These are phyloP conservation scores for Fusarium goolgardi DNA, from an alignment of 2,329 filamentous ascomycete species.

Conservation along the genomic window DNA sequence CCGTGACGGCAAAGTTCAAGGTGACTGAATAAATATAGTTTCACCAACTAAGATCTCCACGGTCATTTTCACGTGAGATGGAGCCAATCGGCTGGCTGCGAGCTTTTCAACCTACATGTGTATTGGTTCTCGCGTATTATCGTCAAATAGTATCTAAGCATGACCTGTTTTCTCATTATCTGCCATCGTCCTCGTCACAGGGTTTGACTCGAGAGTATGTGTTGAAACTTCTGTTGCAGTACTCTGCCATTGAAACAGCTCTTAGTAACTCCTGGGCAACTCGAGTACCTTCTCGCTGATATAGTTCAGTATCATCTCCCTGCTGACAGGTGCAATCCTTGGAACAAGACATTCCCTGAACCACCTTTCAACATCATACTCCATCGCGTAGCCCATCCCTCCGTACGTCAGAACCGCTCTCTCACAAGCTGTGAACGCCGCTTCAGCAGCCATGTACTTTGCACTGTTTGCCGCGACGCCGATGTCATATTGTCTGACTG, in stretches of 20 bases:
- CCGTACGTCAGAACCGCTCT: slow-evolving; percentile 69
- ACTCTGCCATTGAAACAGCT: too few relatives aligned
- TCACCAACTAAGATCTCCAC: not conserved
- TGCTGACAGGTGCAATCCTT: slow-evolving; percentile 71
- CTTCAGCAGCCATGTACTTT: slow-evolving; percentile 76
- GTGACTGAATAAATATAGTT: not conserved
- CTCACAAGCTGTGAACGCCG: slow-evolving; percentile 72
- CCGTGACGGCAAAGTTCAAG: not conserved
- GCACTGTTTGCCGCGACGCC: slow-evolving; percentile 76
- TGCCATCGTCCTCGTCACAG: not conserved
- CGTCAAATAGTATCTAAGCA: not conserved
- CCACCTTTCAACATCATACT: slow-evolving; percentile 74
- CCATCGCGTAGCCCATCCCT: slow-evolving; percentile 73
- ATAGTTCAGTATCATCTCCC: slow-evolving; percentile 83
- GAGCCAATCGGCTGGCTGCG: not conserved
- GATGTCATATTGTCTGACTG: slow-evolving; percentile 65
- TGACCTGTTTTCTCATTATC: not conserved
- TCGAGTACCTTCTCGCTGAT: slow-evolving; percentile 75
- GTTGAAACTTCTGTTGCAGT: not conserved
- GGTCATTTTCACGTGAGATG: too few relatives aligned
- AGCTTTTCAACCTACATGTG: not conserved
- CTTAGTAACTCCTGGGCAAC: slow-evolving; percentile 74
- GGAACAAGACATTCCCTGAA: slow-evolving; percentile 74
- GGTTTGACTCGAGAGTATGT: not conserved
- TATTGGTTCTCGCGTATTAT: not conserved